Conservation (phyloP, 2,329 filamentous ascomycete species). For the Trichoderma endophyticum region DNA sequence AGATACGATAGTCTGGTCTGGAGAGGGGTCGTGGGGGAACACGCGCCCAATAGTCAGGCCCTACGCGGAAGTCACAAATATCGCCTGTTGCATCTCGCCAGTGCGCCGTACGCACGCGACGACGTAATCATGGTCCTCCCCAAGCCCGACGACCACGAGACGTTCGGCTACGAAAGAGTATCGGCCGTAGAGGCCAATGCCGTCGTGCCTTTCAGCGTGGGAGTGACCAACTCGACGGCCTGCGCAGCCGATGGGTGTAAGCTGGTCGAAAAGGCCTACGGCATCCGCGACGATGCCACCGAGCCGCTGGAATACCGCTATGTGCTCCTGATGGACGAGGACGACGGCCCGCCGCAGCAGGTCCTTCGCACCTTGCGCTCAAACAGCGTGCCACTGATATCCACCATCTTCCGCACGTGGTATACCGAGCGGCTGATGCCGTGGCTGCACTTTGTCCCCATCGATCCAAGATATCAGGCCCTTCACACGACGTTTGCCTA, state of each 20-base stretch:
- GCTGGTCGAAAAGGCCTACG: conserved; percentile 31
- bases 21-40: conserved; percentile 66
- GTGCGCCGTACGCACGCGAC: conserved; percentile 51
- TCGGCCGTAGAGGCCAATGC: conserved; percentile 51
- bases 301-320: conserved; percentile 65
- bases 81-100: conserved; percentile 67
- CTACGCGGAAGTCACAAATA: conserved; percentile 67
- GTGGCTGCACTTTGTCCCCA: conserved; percentile 78
- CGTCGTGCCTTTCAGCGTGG: conserved; percentile 53
- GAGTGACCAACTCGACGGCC: conserved; percentile 55
- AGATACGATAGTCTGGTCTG: conserved; percentile 69
- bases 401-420: conserved; percentile 74
- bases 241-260: conserved; percentile 48
- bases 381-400: conserved; percentile 65
- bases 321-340: conserved; percentile 69
- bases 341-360: conserved; percentile 58
- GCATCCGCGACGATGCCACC: conserved; percentile 36
- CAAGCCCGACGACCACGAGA: conserved; percentile 29
- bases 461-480: conserved; percentile 70
- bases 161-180: conserved; percentile 56
- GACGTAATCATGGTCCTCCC: conserved; percentile 57
- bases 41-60: conserved; percentile 46
- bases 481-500: conserved; percentile 73
- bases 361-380: conserved; percentile 65
- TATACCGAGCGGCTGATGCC: conserved; percentile 69